These are phyloP conservation scores for Diaporthe destruens DNA, from an alignment of 2,329 filamentous ascomycete species.

Conservation along the genomic window DNA sequence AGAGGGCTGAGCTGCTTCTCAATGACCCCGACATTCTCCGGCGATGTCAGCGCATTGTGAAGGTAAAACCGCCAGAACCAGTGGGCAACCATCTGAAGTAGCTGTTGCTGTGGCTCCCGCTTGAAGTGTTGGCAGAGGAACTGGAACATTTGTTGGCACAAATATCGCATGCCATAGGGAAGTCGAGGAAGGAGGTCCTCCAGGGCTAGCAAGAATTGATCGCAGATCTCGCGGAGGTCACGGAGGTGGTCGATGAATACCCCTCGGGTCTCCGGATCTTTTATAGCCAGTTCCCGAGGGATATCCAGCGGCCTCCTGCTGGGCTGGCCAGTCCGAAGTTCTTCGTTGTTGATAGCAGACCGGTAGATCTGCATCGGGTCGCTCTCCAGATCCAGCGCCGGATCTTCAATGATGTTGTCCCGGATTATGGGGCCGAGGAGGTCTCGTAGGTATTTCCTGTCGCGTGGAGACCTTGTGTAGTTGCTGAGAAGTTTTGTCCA, in stretches of 20 bases:
- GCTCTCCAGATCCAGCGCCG: conserved; percentile 91
- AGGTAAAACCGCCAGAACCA: conserved; percentile 98
- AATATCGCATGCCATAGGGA: conserved; percentile 91
- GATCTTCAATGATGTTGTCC: conserved; percentile 93
- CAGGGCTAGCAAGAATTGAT: conserved; percentile 85
- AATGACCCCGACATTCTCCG: conserved; percentile 92
- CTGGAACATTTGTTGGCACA: conserved; percentile 88
- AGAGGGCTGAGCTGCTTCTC: conserved; percentile 90
- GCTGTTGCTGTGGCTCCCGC: conserved; percentile 79
- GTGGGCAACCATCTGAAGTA: conserved; percentile 86
- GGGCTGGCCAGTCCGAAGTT: conserved; percentile 88
- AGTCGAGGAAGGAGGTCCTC: conserved; percentile 89
- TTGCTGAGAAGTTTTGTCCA: conserved; percentile 88
- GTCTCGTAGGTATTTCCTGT: conserved; percentile 92
- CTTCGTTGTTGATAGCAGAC: conserved; percentile 96
- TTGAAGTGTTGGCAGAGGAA: conserved; percentile 82
- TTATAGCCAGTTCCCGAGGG: conserved; percentile 92
- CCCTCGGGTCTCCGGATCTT: conserved; percentile 90
- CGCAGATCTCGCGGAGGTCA: conserved; percentile 92
- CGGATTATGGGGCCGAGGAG: conserved; percentile 87
- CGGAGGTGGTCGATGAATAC: conserved; percentile 95
- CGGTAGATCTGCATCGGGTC: conserved; percentile 98
- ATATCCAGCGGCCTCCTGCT: conserved; percentile 87
- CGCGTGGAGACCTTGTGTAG: conserved; percentile 90
- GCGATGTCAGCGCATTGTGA: conserved; percentile 87